phyloP scores from a whole-genome alignment of 163 green algal genomes.

The Chloroidium sp. region DNA sequence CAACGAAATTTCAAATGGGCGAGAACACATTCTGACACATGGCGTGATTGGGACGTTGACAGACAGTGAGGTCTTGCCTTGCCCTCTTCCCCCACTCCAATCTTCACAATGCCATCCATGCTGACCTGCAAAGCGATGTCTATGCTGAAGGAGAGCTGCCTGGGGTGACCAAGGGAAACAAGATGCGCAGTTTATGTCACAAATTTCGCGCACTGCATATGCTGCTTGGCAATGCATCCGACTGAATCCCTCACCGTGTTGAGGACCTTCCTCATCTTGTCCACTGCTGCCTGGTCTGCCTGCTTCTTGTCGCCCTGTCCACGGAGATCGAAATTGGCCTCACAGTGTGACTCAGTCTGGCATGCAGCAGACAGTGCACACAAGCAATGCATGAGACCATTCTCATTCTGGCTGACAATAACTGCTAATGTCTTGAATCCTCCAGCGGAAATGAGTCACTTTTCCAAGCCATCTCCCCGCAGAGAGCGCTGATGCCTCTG shows the following conservation, averaged over 20 bases:
- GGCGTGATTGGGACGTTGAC: no score
- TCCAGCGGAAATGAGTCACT: neutral
- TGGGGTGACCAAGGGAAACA: no score
- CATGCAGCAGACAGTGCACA: neutral
- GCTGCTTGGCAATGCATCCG: no score
- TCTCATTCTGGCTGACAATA: no score
- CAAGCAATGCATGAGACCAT: no score
- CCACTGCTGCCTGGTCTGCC: conserved; percentile 74
- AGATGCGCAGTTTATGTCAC: no score
- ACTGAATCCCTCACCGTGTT: conserved; percentile 18
- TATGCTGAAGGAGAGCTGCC: no score
- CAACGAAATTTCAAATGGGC: no score
- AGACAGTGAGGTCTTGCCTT: conserved; percentile 21
- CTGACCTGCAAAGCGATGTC: no score
- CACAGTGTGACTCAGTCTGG: neutral
- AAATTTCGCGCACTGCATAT: no score
- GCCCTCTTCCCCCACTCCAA: conserved; percentile 79
- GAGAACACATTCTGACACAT: no score
- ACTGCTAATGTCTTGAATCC: no score
- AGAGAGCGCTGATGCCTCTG: conserved; percentile 67
- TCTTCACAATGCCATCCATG: conserved; percentile 75
- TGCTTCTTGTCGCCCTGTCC: conserved; percentile 71
- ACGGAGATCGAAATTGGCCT: neutral
- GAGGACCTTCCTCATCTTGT: conserved; percentile 77
- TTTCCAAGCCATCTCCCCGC: conserved; percentile 45